These are phyloP conservation scores for Fusarium ramigenum DNA, from an alignment of 2,329 filamentous ascomycete species.

Conservation along the genomic window DNA sequence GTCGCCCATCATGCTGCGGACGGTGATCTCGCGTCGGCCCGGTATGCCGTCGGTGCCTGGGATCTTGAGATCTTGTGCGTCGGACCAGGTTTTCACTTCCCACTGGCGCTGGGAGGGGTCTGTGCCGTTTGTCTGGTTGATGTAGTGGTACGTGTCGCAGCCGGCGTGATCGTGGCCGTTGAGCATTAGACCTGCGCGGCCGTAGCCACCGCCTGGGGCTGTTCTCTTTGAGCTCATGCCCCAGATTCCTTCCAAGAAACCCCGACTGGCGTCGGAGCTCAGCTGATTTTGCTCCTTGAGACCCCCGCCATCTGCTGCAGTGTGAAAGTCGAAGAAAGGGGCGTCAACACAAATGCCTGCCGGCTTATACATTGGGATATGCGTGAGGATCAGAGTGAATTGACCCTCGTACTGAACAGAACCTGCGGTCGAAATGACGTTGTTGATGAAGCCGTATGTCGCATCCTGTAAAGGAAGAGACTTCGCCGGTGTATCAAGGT, in stretches of 20 bases:
- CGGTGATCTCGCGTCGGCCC: conserved; percentile 86
- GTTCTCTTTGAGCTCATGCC: conserved; percentile 73
- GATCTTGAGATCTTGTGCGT: conserved; percentile 54
- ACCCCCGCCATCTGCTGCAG: conserved; percentile 70
- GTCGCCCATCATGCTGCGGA: conserved; percentile 98
- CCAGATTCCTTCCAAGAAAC: conserved; percentile 85
- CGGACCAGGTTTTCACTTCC: conserved; percentile 60
- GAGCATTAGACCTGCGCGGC: conserved; percentile 80
- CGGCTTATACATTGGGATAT: conserved; percentile 89
- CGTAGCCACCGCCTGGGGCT: conserved; percentile 69
- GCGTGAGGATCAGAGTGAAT: conserved; percentile 88
- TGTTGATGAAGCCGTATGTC: conserved; percentile 81
- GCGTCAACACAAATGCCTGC: conserved; percentile 84
- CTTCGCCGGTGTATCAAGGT: conserved; percentile 85
- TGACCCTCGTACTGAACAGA: conserved; percentile 70
- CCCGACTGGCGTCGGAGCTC: conserved; percentile 74
- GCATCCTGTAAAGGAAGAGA: conserved; percentile 73
- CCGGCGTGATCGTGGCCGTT: conserved; percentile 97
- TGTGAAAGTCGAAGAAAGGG: conserved; percentile 84
- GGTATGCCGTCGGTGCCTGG: conserved; percentile 58
- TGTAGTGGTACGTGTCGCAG: conserved; percentile 87
- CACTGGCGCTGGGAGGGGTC: conserved; percentile 55
- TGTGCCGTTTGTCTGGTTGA: conserved; percentile 67
- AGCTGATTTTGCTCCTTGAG: conserved; percentile 93
- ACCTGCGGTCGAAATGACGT: conserved; percentile 69